These are phyloP conservation scores for Bimuria novae-zelandiae DNA, from an alignment of 2,329 filamentous ascomycete genomes.

Conservation along the genomic window DNA sequence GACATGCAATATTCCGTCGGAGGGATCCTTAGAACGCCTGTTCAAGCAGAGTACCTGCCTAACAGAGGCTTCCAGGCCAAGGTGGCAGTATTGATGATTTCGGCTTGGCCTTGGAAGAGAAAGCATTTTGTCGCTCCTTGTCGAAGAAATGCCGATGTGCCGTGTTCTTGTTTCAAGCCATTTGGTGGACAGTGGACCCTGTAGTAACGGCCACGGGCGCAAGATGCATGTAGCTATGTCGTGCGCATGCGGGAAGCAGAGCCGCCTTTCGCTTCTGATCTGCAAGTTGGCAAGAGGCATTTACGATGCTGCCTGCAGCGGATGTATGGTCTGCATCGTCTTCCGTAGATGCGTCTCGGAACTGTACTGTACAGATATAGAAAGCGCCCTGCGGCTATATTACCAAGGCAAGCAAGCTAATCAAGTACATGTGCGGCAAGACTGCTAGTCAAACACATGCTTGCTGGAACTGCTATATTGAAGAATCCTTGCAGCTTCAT, in stretches of 20 bases:
- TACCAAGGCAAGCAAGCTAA: neutral
- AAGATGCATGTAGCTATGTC: conserved; percentile 43
- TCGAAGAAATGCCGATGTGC: conserved; percentile 18
- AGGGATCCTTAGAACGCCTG: conserved; percentile 35
- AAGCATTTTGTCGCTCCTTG: neutral
- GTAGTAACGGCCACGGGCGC: conserved; percentile 33
- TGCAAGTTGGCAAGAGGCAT: conserved; percentile 29
- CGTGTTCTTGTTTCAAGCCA: conserved; percentile 24
- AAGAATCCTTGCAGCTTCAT: conserved; percentile 22
- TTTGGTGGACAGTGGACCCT: conserved; percentile 36
- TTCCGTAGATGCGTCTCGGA: conserved; percentile 17
- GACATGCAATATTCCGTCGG: conserved; percentile 25
- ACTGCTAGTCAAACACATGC: conserved; percentile 27
- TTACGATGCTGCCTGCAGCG: conserved; percentile 31
- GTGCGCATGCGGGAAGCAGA: conserved; percentile 39
- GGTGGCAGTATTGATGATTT: neutral
- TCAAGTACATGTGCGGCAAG: conserved; percentile 26
- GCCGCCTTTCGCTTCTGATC: conserved; percentile 38
- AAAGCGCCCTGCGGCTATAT: neutral
- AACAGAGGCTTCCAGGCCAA: conserved; percentile 14
- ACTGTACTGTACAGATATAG: neutral
- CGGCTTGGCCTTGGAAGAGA: neutral
- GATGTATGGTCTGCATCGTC: conserved; percentile 21
- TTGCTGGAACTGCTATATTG: conserved; percentile 30
- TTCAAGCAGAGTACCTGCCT: conserved; percentile 24